Evolutionary conservation across 768 basidiomycete genomes (phyloP).

Genomic region (Coprinellus aureogranulatus): DNA sequence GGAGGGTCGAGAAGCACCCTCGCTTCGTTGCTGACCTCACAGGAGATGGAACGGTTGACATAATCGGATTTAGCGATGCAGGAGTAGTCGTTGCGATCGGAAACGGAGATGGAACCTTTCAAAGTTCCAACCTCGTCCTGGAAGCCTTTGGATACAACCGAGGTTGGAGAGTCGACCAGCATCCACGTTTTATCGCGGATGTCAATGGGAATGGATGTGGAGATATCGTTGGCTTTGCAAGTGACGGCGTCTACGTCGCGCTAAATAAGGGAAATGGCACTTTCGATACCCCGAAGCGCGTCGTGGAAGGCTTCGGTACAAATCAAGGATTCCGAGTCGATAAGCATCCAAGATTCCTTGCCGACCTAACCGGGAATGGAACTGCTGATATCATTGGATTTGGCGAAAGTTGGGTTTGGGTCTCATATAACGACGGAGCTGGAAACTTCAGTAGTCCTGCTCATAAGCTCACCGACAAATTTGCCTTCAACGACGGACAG

Average conservation of each 20-base stretch:
- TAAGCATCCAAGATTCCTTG: neutral
- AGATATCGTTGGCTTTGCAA: neutral
- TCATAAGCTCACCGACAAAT: neutral
- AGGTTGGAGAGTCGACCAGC: neutral
- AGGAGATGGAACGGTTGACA: neutral
- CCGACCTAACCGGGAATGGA: neutral
- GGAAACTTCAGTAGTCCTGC: slow-evolving; percentile 1
- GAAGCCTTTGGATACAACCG: neutral
- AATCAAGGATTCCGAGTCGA: neutral
- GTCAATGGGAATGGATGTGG: neutral
- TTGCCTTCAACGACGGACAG: slow-evolving; percentile 2
- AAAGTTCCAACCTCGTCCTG: neutral
- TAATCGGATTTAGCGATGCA: neutral
- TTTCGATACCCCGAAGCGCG: neutral
- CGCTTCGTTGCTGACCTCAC: neutral
- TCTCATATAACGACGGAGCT: neutral
- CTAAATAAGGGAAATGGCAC: neutral
- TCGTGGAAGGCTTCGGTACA: neutral
- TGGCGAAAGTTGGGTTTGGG: neutral
- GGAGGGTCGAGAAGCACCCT: neutral
- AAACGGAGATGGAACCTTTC: neutral
- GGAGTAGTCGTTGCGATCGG: neutral
- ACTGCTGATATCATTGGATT: neutral
- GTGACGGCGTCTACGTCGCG: neutral
- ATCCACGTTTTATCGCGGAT: neutral